Evolutionary conservation across 768 basidiomycete genomes (phyloP).

Genomic region (Lactarius akahatsu): DNA sequence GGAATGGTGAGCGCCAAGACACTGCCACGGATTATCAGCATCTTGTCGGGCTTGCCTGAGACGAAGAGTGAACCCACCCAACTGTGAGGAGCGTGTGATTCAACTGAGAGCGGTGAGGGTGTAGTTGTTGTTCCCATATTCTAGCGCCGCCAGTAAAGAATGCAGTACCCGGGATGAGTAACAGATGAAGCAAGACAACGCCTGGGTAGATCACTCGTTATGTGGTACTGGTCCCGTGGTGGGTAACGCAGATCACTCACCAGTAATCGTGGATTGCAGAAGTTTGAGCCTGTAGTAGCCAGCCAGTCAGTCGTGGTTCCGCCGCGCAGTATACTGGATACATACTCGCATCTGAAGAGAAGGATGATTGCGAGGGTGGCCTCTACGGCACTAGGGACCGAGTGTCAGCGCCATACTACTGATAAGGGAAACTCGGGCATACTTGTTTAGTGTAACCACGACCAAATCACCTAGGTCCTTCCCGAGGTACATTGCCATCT

Average conservation of each 20-base stretch:
- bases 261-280: slow-evolving; percentile 67
- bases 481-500: slow-evolving; percentile 54
- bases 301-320: neutral
- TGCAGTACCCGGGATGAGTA: slow-evolving; percentile 66
- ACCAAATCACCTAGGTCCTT: slow-evolving; percentile 65
- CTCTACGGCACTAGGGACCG: slow-evolving; percentile 56
- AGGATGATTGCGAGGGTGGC: slow-evolving; percentile 69
- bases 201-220: slow-evolving; percentile 39
- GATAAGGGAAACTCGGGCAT: slow-evolving; percentile 21
- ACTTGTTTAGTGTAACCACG: slow-evolving; percentile 67
- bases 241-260: slow-evolving; percentile 35
- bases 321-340: slow-evolving; percentile 23
- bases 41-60: neutral
- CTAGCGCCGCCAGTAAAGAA: slow-evolving; percentile 71
- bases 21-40: slow-evolving; percentile 36
- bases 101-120: slow-evolving; percentile 61
- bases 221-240: neutral
- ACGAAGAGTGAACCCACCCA: slow-evolving; percentile 45
- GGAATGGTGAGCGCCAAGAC: slow-evolving; percentile 64
- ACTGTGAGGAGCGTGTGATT: slow-evolving; percentile 69
- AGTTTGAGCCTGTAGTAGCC: slow-evolving; percentile 49
- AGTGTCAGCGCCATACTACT: neutral
- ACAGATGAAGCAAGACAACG: slow-evolving; percentile 67
- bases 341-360: slow-evolving; percentile 66
- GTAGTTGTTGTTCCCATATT: slow-evolving; percentile 63